phyloP scores from a whole-genome alignment of 1,284 basidiomycete genomes.

The Pseudozyma pruni region DNA sequence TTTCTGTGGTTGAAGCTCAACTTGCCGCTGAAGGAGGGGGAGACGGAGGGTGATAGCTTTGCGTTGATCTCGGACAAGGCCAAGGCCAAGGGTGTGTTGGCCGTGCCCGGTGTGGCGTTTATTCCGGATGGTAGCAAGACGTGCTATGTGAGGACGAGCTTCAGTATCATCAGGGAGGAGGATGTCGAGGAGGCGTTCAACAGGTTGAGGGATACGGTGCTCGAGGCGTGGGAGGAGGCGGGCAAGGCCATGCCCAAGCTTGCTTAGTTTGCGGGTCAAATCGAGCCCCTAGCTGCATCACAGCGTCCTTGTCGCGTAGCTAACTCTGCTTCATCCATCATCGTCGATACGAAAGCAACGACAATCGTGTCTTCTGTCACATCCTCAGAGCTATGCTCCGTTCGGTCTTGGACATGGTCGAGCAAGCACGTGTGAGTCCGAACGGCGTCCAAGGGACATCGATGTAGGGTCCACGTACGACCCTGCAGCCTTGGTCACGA shows the following conservation, averaged over 20 bases:
- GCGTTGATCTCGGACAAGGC: conserved; percentile 82
- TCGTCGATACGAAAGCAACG: no score
- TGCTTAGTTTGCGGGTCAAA: neutral
- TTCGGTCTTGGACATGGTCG: no score
- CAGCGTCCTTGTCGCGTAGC: no score
- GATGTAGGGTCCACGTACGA: no score
- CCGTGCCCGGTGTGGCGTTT: conserved; percentile 77
- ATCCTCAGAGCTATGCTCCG: no score
- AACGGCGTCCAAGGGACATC: no score
- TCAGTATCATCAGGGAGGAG: conserved; percentile 56
- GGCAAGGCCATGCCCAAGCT: conserved; percentile 32
- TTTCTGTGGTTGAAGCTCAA: conserved; percentile 68
- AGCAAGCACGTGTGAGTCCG: no score
- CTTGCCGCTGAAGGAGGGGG: conserved; percentile 48
- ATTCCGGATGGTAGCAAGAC: conserved; percentile 54
- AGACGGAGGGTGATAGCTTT: conserved; percentile 75
- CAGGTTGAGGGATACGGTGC: conserved; percentile 53
- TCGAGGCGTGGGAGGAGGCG: conserved; percentile 58
- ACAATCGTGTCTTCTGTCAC: no score
- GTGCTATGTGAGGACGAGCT: conserved; percentile 62
- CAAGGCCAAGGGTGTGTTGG: conserved; percentile 82
- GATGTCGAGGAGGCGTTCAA: conserved; percentile 58
- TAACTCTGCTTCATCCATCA: neutral
- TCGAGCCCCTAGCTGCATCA: no score
- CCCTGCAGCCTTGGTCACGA: no score